Evolutionary conservation across 495 filamentous ascomycete species (phyloP), one percentile per base, ranked within the genome.

Genomic region (Parathielavia appendiculata): DNA sequence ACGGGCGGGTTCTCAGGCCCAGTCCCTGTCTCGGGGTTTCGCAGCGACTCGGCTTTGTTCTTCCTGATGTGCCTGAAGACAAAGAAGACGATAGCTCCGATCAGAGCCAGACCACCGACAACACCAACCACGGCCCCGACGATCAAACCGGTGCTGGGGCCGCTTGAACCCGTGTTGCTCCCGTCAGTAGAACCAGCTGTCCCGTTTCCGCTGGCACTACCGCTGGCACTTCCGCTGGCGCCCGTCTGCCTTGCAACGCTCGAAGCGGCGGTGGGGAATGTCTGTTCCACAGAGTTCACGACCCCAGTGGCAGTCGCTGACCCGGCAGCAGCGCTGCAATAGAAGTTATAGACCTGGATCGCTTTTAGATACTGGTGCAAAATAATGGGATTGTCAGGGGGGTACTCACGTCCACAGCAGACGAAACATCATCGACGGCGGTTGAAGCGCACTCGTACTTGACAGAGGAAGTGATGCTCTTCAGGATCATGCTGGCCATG

Each of bases 301-400:
- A 80, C 62, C 1, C 74, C 74, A 4, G 57, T 60, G 11, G 73
- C 63, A 0, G 61, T 71, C 1, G 74, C 66, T 34, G 74, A 46
- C 3, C 67, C 74, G 20, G 66, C 68, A 11, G 73, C 79, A 13
- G 77, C 79, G 54, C 66, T 76, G 57, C 79, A 81, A 46, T 80
- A 81, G 30, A 69, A 57, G 26, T 75, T 64, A 51, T 74, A 79
- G 0, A 80, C 73, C 20, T 61, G 39, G 26, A 26, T 30, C 34
- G 13, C 12, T 9, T 20, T 58, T 7, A 49, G 40, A 20, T 5
- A 17, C 19, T 14, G 19, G 9, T 17, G 5, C 9, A 12, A 10
- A 14, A 10, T 49, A 20, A 47, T 5, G 43, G 59, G 59, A n/a
- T 1, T 51, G 4, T 20, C 12, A 4, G 8, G 32, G 16, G 47